Evolutionary conservation across 345 rosid species (phyloP).

Genomic region (Acer negundo): DNA sequence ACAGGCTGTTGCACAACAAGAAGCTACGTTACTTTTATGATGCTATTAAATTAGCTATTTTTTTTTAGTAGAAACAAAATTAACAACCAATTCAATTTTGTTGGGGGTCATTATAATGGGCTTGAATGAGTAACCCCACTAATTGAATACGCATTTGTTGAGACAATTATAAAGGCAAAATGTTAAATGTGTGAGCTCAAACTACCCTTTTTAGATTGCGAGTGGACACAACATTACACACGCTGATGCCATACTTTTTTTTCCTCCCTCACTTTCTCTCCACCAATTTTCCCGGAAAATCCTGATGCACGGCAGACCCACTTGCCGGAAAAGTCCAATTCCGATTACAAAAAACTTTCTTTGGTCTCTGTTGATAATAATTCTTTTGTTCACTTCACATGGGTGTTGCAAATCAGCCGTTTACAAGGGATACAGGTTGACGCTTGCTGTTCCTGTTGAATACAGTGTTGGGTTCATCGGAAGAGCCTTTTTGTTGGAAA

Average conservation of each 20-base stretch:
- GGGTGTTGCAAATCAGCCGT: constrained; percentile 54
- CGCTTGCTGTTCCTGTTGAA: constrained; percentile 53
- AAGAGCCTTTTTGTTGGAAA: constrained; percentile 69
- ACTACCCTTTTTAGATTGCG: constrained; percentile 34
- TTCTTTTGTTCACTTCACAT: constrained; percentile 26
- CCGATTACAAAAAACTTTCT: constrained; percentile 18
- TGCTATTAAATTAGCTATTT: constrained; percentile 4
- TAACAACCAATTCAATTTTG: neutral
- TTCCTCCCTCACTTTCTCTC: constrained; percentile 11
- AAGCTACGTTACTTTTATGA: constrained; percentile 8
- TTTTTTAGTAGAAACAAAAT: neutral
- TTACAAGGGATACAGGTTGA: constrained; percentile 45
- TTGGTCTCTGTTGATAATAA: constrained; percentile 19
- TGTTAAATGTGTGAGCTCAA: constrained; percentile 40
- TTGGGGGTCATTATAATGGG: constrained; percentile 11
- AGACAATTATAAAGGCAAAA: constrained; percentile 26
- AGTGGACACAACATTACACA: constrained; percentile 18
- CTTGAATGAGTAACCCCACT: constrained; percentile 36
- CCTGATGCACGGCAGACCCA: constrained; percentile 11
- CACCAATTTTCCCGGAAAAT: constrained; percentile 16
- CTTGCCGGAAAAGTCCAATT: neutral
- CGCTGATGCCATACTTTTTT: constrained; percentile 33
- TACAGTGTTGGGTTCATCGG: constrained; percentile 55
- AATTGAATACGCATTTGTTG: constrained; percentile 9
- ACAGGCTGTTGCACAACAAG: constrained; percentile 42